These are phyloP conservation scores for Paecilomyces dactylethromorphus DNA, from an alignment of 2,329 filamentous ascomycete genomes.

Conservation along the genomic window DNA sequence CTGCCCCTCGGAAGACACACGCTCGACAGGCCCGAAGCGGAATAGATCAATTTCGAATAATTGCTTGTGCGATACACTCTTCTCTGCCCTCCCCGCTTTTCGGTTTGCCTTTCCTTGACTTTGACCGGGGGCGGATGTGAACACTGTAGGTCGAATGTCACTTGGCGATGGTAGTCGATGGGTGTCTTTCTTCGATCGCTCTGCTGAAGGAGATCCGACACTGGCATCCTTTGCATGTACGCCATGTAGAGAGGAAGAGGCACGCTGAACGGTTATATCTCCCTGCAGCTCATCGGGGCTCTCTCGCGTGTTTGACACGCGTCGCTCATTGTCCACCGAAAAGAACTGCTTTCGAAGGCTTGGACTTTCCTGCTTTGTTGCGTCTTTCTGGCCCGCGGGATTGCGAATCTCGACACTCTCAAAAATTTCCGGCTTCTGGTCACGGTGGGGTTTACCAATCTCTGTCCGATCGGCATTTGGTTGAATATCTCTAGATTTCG, in stretches of 20 bases:
- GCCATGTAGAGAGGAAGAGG: conserved; percentile 7
- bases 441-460: not conserved
- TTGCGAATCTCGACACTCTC: conserved; percentile 12
- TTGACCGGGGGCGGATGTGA: conserved; percentile 12
- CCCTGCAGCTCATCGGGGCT: conserved; percentile 37
- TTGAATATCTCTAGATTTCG: not conserved
- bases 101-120: conserved; percentile 1
- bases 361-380: not conserved
- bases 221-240: conserved; percentile 5
- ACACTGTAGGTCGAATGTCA: conserved; percentile 26
- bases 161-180: conserved; percentile 18
- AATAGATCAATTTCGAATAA: conserved; percentile 15
- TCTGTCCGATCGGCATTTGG: not conserved
- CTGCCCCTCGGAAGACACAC: conserved; percentile 2
- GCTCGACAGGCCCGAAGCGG: conserved; percentile 14
- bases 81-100: not conserved
- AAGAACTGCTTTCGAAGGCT: conserved; percentile 1
- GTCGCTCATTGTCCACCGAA: conserved; percentile 3
- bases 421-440: conserved; percentile 4
- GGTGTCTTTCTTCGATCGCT: not conserved
- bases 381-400: not conserved
- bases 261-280: conserved; percentile 21
- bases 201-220: conserved; percentile 1
- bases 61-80: conserved; percentile 2
- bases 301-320: conserved; percentile 16